phyloP scores from a whole-genome alignment of 2,329 filamentous ascomycete genomes.

The Mycosphaerelloides madeirae region DNA sequence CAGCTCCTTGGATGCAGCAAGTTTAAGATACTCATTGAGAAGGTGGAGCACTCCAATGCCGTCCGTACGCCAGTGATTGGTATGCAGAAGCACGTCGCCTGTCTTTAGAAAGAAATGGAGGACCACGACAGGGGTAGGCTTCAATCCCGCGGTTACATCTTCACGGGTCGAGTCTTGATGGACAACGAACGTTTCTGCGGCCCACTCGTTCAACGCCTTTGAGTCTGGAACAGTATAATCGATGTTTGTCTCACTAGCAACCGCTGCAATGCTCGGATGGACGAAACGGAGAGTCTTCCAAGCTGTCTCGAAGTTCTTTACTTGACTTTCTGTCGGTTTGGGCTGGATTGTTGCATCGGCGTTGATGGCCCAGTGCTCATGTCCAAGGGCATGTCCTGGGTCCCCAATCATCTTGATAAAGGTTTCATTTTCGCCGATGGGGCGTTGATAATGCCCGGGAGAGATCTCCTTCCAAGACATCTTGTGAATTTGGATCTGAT shows the following conservation, averaged over 20 bases:
- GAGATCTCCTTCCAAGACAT: neutral
- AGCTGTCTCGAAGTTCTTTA: neutral
- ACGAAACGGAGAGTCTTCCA: neutral
- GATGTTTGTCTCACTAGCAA: neutral
- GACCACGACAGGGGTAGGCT: neutral
- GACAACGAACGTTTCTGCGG: neutral
- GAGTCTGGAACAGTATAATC: neutral
- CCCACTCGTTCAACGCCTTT: neutral
- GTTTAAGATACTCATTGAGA: neutral
- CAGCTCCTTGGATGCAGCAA: neutral
- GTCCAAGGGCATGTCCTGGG: neutral
- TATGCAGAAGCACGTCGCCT: neutral
- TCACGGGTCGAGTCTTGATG: neutral
- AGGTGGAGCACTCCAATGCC: slow-evolving; percentile 1
- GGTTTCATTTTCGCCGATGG: neutral
- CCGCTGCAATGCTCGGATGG: slow-evolving; percentile 1
- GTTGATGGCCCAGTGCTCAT: slow-evolving; percentile 2
- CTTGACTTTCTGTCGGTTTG: neutral
- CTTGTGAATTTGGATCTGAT: neutral
- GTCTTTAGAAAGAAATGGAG: neutral
- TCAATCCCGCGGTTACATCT: neutral
- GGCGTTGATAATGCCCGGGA: neutral
- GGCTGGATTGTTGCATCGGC: neutral
- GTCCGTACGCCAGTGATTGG: neutral
- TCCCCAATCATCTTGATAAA: neutral